These are phyloP conservation scores for Camellia lanceoleosa DNA, from an alignment of 148 eudicot genomes.

Conservation along the genomic window DNA sequence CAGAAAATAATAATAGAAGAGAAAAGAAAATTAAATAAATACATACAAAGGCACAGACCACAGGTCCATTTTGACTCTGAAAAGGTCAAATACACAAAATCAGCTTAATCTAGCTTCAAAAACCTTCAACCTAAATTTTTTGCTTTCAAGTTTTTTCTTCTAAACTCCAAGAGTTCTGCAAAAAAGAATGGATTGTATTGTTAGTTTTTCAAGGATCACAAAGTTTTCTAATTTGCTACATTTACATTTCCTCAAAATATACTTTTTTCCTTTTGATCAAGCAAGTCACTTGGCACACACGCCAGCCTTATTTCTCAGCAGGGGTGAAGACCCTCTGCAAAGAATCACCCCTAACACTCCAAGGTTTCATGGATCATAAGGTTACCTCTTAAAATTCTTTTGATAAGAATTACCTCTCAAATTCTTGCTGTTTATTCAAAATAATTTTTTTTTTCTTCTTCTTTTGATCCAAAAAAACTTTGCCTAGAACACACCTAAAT, in stretches of 20 bases:
- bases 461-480: not conserved
- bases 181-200: not conserved
- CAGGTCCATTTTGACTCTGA: not conserved
- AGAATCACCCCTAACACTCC: not conserved
- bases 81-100: not conserved
- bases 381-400: not conserved
- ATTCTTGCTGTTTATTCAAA: not conserved
- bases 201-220: not conserved
- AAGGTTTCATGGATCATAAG: not conserved
- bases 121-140: conserved; percentile 4
- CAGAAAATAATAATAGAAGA: not conserved
- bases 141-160: not conserved
- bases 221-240: not conserved
- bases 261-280: not conserved
- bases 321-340: not conserved
- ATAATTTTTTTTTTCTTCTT: not conserved
- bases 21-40: not conserved
- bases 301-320: conserved; percentile 7
- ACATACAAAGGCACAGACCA: no score
- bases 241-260: not conserved
- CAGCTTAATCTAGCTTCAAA: not conserved
- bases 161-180: not conserved
- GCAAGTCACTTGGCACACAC: not conserved
- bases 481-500: not conserved
- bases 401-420: not conserved